Percentiles rank a stretch among this genome's conserved stretches.
These are phyloP conservation scores for Phaeoacremonium minimum DNA, from an alignment of 2,329 filamentous ascomycete genomes.

Conservation along the genomic window DNA sequence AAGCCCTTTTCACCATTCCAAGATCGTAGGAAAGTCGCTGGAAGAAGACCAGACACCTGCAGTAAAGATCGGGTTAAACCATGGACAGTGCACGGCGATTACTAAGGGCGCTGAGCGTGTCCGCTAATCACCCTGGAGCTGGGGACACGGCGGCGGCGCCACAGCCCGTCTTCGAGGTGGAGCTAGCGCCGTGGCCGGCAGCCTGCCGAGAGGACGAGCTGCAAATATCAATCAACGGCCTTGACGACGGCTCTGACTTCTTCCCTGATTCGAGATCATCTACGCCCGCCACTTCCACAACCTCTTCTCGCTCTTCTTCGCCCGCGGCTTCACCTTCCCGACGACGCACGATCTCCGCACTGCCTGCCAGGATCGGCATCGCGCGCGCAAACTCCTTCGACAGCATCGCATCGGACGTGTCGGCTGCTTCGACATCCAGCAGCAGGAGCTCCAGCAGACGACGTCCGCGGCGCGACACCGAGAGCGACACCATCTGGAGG, in stretches of 20 bases:
- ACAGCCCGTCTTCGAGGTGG: slow-evolving; percentile 6
- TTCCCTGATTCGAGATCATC: too few relatives aligned
- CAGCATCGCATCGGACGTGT: slow-evolving; percentile 5
- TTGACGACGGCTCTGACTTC: not conserved
- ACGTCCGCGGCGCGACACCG: slow-evolving; percentile 3
- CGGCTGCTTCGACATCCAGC: not conserved
- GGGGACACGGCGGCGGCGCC: too few relatives aligned
- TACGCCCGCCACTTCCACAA: slow-evolving; percentile 2
- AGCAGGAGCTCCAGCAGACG: not conserved
- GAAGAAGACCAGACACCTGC: too few relatives aligned
- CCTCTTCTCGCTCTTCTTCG: slow-evolving; percentile 5
- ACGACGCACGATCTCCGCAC: slow-evolving; percentile 1
- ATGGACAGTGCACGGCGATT: slow-evolving; percentile 20
- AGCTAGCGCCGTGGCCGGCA: slow-evolving; percentile 2
- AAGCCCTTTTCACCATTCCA: too few relatives aligned
- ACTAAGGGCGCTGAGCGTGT: slow-evolving; percentile 22
- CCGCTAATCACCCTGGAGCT: slow-evolving; percentile 4
- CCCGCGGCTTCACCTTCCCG: not conserved
- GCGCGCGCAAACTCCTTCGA: slow-evolving; percentile 2
- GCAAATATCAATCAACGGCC: slow-evolving; percentile 2
- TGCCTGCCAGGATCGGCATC: not conserved
- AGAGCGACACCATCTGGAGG: slow-evolving; percentile 12
- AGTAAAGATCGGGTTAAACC: too few relatives aligned
- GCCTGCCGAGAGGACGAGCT: not conserved
- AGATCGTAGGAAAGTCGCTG: too few relatives aligned